Percentiles rank a stretch among this genome's conserved stretches.
phyloP scores from a whole-genome alignment of 192 early-diverging fungal species.

The Backusella psychrophila region DNA sequence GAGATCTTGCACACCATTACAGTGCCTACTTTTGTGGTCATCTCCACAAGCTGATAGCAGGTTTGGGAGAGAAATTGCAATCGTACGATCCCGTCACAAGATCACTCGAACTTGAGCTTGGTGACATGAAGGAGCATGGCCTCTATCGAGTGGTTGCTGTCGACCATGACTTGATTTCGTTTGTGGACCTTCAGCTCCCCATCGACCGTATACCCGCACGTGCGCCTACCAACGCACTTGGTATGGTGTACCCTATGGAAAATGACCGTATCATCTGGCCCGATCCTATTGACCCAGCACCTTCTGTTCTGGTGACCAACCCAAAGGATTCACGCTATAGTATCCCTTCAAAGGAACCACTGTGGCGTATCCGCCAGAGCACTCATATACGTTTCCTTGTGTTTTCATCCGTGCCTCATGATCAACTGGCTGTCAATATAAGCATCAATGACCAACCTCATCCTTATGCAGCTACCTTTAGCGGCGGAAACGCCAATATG shows the following conservation, averaged over 20 bases:
- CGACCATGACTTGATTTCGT: constrained; percentile 83
- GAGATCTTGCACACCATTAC: constrained; percentile 54
- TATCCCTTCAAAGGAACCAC: constrained; percentile 71
- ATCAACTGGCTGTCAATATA: constrained; percentile 42
- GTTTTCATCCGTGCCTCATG: constrained; percentile 47
- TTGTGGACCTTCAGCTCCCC: constrained; percentile 72
- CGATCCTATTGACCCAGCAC: constrained; percentile 40
- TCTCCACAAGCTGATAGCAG: constrained; percentile 55
- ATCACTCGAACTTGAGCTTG: constrained; percentile 82
- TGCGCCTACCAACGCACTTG: not conserved
- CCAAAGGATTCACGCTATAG: constrained; percentile 83
- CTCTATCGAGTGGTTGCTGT: constrained; percentile 83
- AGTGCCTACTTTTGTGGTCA: constrained; percentile 88
- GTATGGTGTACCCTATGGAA: constrained; percentile 15
- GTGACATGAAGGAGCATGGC: constrained; percentile 88
- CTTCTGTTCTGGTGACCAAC: constrained; percentile 81
- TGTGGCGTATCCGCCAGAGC: constrained; percentile 55
- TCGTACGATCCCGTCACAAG: constrained; percentile 58
- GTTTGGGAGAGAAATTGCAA: constrained; percentile 58
- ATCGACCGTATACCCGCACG: constrained; percentile 16
- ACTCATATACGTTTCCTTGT: constrained; percentile 76
- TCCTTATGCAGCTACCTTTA: constrained; percentile 40
- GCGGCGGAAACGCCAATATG: constrained; percentile 55
- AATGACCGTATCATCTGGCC: constrained; percentile 29
- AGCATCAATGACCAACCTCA: constrained; percentile 52